Conservation (phyloP, 1,284 basidiomycete species). For the Fomitopsis schrenkii region DNA sequence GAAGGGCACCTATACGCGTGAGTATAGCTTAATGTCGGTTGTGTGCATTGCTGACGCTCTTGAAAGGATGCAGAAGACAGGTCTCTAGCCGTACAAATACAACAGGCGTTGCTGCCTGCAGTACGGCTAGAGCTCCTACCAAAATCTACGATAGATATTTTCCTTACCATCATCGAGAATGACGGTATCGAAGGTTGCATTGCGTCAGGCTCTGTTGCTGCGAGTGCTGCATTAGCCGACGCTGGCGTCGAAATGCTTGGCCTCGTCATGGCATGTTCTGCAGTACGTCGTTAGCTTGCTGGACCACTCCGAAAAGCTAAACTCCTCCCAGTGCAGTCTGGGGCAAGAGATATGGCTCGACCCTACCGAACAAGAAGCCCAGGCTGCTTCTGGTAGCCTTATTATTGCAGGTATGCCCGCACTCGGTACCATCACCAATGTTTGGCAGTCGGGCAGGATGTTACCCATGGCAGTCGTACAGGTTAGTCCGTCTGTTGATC, state of each 20-base stretch:
- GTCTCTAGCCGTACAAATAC: slow-evolving; percentile 76
- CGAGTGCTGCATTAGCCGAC: slow-evolving; percentile 85
- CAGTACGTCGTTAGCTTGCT: slow-evolving; percentile 39
- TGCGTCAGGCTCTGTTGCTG: slow-evolving; percentile 82
- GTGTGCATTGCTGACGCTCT: background rate
- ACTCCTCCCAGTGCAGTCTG: slow-evolving; percentile 45
- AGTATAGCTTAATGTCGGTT: slow-evolving; percentile 24
- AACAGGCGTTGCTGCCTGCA: slow-evolving; percentile 84
- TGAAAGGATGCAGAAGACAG: slow-evolving; percentile 90
- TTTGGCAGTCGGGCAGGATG: slow-evolving; percentile 77
- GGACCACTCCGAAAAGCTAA: slow-evolving; percentile 2
- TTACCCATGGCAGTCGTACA: slow-evolving; percentile 42
- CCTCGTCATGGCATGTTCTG: slow-evolving; percentile 75
- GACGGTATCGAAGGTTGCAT: slow-evolving; percentile 85
- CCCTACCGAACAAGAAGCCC: slow-evolving; percentile 70
- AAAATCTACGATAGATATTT: slow-evolving; percentile 92
- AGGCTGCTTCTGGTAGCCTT: slow-evolving; percentile 53
- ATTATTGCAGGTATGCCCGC: slow-evolving; percentile 87
- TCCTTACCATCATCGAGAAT: slow-evolving; percentile 87
- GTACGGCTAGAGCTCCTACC: slow-evolving; percentile 88
- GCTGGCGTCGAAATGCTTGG: slow-evolving; percentile 88
- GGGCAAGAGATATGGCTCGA: slow-evolving; percentile 67
- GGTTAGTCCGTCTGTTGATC: slow-evolving; percentile 36
- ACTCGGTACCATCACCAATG: slow-evolving; percentile 77
- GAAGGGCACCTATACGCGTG: slow-evolving; percentile 86